Evolutionary conservation across 2,329 filamentous ascomycete genomes (phyloP).

Genomic region (Ambrosiella xylebori): DNA sequence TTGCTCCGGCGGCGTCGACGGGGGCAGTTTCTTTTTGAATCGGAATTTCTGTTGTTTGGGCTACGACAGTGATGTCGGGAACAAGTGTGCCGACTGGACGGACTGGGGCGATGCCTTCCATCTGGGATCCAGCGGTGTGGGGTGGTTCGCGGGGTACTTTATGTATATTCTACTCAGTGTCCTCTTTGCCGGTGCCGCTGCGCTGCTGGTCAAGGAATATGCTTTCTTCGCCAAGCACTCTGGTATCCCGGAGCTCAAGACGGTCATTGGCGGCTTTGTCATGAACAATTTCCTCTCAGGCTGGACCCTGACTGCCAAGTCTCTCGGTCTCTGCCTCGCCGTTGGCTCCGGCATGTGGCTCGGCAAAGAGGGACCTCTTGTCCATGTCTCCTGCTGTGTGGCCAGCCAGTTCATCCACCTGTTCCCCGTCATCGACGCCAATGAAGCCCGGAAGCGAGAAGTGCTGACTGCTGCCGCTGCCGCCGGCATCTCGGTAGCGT

Average conservation of each 20-base stretch:
- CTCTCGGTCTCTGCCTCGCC: slow-evolving; percentile 71
- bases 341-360: slow-evolving; percentile 93
- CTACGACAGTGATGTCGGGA: slow-evolving; percentile 66
- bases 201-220: slow-evolving; percentile 65
- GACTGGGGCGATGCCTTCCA: slow-evolving; percentile 60
- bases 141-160: slow-evolving; percentile 72
- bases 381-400: slow-evolving; percentile 93
- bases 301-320: slow-evolving; percentile 84
- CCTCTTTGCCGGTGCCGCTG: slow-evolving; percentile 61
- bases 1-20: slow-evolving; percentile 54
- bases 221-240: slow-evolving; percentile 82
- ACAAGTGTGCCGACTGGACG: slow-evolving; percentile 73
- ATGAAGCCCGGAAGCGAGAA: slow-evolving; percentile 90
- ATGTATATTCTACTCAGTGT: slow-evolving; percentile 78
- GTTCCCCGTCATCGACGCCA: slow-evolving; percentile 62
- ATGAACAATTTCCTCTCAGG: slow-evolving; percentile 71
- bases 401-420: slow-evolving; percentile 87
- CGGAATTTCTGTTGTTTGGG: slow-evolving; percentile 87
- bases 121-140: slow-evolving; percentile 41
- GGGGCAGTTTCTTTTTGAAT: slow-evolving; percentile 80
- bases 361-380: slow-evolving; percentile 85
- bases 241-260: slow-evolving; percentile 96
- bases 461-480: slow-evolving; percentile 83
- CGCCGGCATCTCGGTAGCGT: slow-evolving; percentile 83
- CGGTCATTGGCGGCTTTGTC: slow-evolving; percentile 81